Conservation (phyloP, 2,329 filamentous ascomycete genomes). For the Ciborinia camelliae region DNA sequence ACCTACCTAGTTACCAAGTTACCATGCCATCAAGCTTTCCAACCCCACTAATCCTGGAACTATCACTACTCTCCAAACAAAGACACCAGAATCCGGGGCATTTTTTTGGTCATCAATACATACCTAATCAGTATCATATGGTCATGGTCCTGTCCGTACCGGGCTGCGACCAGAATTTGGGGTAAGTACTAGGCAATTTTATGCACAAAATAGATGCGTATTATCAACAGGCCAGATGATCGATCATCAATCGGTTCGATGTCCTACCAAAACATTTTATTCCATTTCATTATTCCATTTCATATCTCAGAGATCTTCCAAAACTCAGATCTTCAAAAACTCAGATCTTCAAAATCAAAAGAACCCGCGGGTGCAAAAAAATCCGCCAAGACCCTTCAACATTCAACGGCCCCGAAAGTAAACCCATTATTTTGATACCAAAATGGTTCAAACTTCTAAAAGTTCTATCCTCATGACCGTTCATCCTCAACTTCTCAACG, state of each 20-base stretch:
- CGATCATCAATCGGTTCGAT: too few species aligned
- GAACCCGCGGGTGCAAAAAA: background rate
- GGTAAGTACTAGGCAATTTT: too few species aligned
- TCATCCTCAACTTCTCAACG: background rate
- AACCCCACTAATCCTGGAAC: background rate
- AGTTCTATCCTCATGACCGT: slow-evolving; percentile 1
- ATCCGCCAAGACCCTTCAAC: background rate
- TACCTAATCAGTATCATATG: background rate
- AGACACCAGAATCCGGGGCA: background rate
- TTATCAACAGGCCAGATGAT: slow-evolving; percentile 1
- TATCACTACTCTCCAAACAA: background rate
- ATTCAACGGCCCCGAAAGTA: slow-evolving; percentile 2
- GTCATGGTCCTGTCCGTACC: background rate
- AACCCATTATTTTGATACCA: slow-evolving; percentile 3
- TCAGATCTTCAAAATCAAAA: background rate
- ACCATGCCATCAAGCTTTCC: background rate
- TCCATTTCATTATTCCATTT: too few species aligned
- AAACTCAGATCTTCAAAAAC: too few species aligned
- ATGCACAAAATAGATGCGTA: slow-evolving; percentile 6
- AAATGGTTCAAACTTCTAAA: background rate
- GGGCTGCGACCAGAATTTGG: background rate
- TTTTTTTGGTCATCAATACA: background rate
- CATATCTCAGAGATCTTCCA: background rate
- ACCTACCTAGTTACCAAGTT: too few species aligned
- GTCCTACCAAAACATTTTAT: too few species aligned